A percentile compares a stretch with the other conserved stretches of the same genome.
Evolutionary conservation across 1,284 basidiomycete species (phyloP).

Genomic region (Tilletia indica): DNA sequence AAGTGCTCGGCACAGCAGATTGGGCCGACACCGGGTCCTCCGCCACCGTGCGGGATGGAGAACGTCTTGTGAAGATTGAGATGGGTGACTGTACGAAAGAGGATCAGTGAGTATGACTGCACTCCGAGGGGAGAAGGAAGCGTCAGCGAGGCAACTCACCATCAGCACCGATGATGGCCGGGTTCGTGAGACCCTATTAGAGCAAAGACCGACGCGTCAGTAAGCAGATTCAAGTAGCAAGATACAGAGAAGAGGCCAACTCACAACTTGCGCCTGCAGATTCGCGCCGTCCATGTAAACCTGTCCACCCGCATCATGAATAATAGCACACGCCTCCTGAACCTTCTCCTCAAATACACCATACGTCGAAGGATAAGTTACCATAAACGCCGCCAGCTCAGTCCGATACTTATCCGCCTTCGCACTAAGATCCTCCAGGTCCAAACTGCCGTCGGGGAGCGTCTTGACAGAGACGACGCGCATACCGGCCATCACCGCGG

Average conservation of each 20-base stretch:
- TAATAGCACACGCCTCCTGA: conserved; percentile 84
- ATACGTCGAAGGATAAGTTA: conserved; percentile 74
- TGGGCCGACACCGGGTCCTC: conserved; percentile 91
- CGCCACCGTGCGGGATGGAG: conserved; percentile 93
- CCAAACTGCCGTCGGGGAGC: conserved; percentile 79
- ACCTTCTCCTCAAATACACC: conserved; percentile 95
- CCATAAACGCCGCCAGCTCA: conserved; percentile 93
- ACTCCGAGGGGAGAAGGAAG: background rate
- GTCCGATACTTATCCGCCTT: conserved; percentile 91
- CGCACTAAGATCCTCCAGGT: conserved; percentile 76
- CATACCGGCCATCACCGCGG: conserved; percentile 93
- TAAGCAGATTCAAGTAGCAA: too few species aligned
- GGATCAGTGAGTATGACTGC: too few species aligned
- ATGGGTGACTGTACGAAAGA: conserved; percentile 70
- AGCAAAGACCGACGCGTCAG: background rate
- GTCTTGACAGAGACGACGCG: conserved; percentile 94
- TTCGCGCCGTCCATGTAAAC: conserved; percentile 95
- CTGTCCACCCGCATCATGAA: conserved; percentile 92
- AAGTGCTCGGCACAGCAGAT: conserved; percentile 93
- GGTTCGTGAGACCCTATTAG: conserved; percentile 72
- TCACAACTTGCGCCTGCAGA: conserved; percentile 84
- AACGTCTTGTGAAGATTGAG: conserved; percentile 97
- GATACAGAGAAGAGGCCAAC: background rate
- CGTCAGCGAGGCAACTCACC: background rate
- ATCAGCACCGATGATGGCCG: conserved; percentile 92